These are phyloP conservation scores for Lactarius hengduanensis DNA, from an alignment of 768 basidiomycete genomes.

Conservation along the genomic window DNA sequence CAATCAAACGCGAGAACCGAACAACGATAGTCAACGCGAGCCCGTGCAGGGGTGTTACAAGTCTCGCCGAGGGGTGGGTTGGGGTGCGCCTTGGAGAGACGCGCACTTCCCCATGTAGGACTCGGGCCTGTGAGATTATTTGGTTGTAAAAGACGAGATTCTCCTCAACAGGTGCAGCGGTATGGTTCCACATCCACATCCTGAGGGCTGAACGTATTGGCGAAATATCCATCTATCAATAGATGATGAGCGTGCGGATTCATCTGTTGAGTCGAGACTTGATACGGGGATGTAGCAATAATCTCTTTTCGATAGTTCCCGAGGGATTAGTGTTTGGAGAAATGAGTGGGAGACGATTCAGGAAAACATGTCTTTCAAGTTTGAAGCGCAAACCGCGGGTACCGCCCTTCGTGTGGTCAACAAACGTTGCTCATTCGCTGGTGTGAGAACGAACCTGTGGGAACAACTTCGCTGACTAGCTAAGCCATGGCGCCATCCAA, in stretches of 20 bases:
- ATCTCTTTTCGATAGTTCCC: not conserved
- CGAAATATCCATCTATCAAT: slow-evolving; percentile 16
- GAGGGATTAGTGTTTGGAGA: not conserved
- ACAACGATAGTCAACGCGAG: not conserved
- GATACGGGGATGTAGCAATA: not conserved
- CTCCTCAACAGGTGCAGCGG: not conserved
- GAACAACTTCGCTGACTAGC: too few relatives aligned
- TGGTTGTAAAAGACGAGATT: not conserved
- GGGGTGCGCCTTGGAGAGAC: slow-evolving; percentile 2
- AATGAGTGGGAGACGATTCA: not conserved
- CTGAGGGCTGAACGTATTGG: slow-evolving; percentile 6
- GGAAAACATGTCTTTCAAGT: too few relatives aligned
- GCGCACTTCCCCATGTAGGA: slow-evolving; percentile 9
- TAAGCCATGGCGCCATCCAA: too few relatives aligned
- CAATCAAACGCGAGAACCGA: not conserved
- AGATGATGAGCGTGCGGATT: not conserved
- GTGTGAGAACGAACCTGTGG: too few relatives aligned
- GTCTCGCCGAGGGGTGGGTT: not conserved
- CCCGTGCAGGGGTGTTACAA: slow-evolving; percentile 3
- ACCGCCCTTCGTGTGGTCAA: too few relatives aligned
- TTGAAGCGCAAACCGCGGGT: not conserved
- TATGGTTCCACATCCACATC: not conserved
- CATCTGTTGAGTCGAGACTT: slow-evolving; percentile 1
- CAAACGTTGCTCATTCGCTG: too few relatives aligned
- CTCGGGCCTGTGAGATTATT: not conserved